Base-by-base conservation (phyloP, 2,329 filamentous ascomycete genomes). In the Daldinia eschscholtzii region DNA sequence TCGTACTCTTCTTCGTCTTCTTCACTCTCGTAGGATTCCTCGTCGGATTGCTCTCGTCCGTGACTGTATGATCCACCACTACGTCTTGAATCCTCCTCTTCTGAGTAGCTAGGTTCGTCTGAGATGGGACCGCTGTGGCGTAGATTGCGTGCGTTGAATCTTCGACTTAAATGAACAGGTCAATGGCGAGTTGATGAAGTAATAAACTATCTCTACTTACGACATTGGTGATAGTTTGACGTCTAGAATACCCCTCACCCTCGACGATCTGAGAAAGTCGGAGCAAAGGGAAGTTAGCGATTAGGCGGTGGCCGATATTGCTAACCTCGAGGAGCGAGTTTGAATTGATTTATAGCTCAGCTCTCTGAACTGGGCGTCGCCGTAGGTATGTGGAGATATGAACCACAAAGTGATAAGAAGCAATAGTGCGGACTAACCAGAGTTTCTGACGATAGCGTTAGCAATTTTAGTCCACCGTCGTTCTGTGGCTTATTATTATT, bases 231-330 rank as follows among this genome's bases (percentile, higher is more conserved):
- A 79, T 72, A 75, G 71, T 65, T 74, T 71, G 74, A 74, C 65
- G 71, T 72, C 73, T 52, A 75, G 33, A 75, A 77, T 79, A 78
- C 80, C 79, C 79, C 83, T 80, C 77, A 80, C 84, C 81, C 81
- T 77, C 83, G 80, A 85, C 83, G 74, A 81, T 82, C 81, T 79
- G 74, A 81, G 80, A 83, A 77, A 78, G 82, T 79, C 82, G 80
- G 81, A 84, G 81, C 74, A 82, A 82, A 82, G 79, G 79, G 76
- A 77, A 71, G 57, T 59, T 63, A 64, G 60, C 42, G 44, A 69
- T 59, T 48, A 66, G 61, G 61, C 55, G 58, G 46, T 57, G 58
- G 46, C 55, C 20, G 59, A 57, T 53, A 48, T 64, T 56, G 67
- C 66, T 64, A 70, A 71, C 63, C 56, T 65, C 59, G 55, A 57